Conservation (phyloP, 2,329 filamentous ascomycete genomes). For the Rutstroemia sp. region DNA sequence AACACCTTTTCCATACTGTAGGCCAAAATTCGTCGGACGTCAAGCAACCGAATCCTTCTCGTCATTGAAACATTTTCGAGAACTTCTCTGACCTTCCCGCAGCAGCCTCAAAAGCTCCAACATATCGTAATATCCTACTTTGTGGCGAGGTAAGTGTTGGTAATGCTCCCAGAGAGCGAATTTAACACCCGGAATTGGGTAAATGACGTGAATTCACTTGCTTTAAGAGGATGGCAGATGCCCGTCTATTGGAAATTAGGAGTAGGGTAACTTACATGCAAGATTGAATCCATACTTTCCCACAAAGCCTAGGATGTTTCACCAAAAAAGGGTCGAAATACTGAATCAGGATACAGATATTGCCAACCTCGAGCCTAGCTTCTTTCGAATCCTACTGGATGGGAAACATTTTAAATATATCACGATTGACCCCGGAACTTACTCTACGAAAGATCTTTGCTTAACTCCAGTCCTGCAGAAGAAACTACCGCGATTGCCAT, state of each 20-base stretch:
- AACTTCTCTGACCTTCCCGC: background rate
- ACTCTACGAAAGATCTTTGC: constrained; percentile 29
- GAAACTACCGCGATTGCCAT: constrained; percentile 32
- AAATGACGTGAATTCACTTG: too few relatives aligned
- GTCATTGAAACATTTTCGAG: background rate
- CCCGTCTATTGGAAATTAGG: too few relatives aligned
- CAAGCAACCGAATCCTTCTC: background rate
- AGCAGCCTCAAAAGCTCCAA: too few relatives aligned
- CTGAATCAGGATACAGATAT: constrained; percentile 13
- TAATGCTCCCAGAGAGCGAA: too few relatives aligned
- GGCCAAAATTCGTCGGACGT: background rate
- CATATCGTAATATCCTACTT: too few relatives aligned
- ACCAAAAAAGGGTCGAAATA: background rate
- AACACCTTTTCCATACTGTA: background rate
- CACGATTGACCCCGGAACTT: constrained; percentile 31
- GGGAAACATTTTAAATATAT: constrained; percentile 34
- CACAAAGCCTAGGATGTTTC: background rate
- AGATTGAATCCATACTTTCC: too few relatives aligned
- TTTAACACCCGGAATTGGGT: too few relatives aligned
- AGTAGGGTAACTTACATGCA: too few relatives aligned
- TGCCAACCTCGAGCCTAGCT: constrained; percentile 10
- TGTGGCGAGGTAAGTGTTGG: too few relatives aligned
- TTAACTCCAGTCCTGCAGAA: constrained; percentile 29
- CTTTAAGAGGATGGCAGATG: too few relatives aligned
- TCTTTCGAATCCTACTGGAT: constrained; percentile 11